phyloP scores from a whole-genome alignment of 345 rosid genomes.

The Eucalyptus marginata region DNA sequence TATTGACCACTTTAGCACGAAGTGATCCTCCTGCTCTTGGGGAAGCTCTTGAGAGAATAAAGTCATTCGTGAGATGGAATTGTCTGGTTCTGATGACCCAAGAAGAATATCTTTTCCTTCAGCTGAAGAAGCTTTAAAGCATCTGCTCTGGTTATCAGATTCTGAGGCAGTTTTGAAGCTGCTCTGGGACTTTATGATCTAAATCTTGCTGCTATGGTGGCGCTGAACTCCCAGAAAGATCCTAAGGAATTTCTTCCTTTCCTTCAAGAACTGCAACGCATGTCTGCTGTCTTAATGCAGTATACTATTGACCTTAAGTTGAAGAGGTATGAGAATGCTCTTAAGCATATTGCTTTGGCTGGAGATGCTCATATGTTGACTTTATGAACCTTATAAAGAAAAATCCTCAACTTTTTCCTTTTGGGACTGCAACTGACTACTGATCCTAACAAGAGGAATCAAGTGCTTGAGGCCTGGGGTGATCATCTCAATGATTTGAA shows the following conservation, averaged over 20 bases:
- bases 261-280: constrained; percentile 67
- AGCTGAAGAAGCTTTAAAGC: constrained; percentile 93
- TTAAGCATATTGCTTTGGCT: constrained; percentile 67
- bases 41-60: constrained; percentile 83
- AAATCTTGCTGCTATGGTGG: constrained; percentile 97
- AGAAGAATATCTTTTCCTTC: constrained; percentile 54
- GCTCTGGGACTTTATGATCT: constrained; percentile 94
- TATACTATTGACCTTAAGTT: constrained; percentile 79
- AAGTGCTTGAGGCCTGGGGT: constrained; percentile 87
- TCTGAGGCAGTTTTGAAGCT: constrained; percentile 84
- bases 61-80: constrained; percentile 79
- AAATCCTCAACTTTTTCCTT: constrained; percentile 73
- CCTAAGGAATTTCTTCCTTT: constrained; percentile 98
- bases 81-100: constrained; percentile 45
- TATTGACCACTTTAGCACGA: constrained; percentile 86
- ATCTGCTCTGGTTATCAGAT: constrained; percentile 92
- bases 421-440: constrained; percentile 61
- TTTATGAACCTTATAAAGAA: constrained; percentile 69
- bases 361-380: constrained; percentile 65
- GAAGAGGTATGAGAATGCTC: constrained; percentile 76
- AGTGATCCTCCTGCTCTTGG: constrained; percentile 88
- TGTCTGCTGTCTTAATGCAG: constrained; percentile 66
- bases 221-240: constrained; percentile 86
- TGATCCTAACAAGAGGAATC: constrained; percentile 46
- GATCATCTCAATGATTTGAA: constrained; percentile 70